Evolutionary conservation across 352 stramenopile species (phyloP).

Genomic region (Phytopythium cucurbitacearum): DNA sequence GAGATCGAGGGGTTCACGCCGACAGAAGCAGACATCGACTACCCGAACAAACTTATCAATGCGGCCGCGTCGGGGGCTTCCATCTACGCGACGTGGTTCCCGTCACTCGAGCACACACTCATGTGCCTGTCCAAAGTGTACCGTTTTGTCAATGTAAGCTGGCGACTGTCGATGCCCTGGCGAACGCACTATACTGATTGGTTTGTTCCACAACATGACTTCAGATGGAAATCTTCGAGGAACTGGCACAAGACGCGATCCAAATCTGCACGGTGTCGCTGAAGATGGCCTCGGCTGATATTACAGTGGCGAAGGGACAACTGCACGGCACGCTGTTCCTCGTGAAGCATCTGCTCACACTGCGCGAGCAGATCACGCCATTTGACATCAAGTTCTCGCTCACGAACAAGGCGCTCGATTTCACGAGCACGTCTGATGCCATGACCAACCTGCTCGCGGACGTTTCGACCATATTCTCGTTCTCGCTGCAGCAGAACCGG

Average conservation of each 20-base stretch:
- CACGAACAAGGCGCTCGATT: constrained; percentile 68
- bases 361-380: constrained; percentile 81
- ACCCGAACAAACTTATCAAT: constrained; percentile 60
- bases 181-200: background rate
- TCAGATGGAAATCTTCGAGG: constrained; percentile 84
- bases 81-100: constrained; percentile 84
- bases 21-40: constrained; percentile 49
- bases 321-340: constrained; percentile 74
- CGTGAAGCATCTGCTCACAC: constrained; percentile 77
- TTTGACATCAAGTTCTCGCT: constrained; percentile 82
- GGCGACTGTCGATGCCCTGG: background rate
- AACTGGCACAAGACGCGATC: constrained; percentile 80
- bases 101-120: constrained; percentile 76
- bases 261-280: constrained; percentile 73
- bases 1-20: constrained; percentile 78
- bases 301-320: constrained; percentile 40
- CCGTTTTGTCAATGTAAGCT: constrained; percentile 72
- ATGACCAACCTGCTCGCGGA: constrained; percentile 70
- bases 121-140: constrained; percentile 85
- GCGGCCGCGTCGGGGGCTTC: constrained; percentile 19
- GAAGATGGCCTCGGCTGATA: constrained; percentile 68
- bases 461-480: constrained; percentile 55
- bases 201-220: background rate
- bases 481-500: constrained; percentile 43
- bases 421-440: constrained; percentile 69